Base-by-base conservation (phyloP, 2,329 filamentous ascomycete species). In the Fusarium foetens region DNA sequence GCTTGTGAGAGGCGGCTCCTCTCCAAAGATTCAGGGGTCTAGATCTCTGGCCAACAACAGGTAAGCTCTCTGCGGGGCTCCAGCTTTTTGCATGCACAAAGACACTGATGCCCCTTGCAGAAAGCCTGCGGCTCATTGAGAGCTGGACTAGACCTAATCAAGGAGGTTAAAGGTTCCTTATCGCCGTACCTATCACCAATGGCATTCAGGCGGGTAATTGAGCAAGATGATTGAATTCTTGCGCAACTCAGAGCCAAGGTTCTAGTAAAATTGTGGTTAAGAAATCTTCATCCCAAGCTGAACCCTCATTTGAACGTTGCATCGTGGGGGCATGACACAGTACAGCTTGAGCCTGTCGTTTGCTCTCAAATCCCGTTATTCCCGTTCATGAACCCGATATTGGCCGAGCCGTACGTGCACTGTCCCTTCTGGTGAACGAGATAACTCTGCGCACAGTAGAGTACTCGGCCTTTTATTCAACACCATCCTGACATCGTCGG, bases 11-110 rank as follows among this genome's bases (percentile, higher is more conserved):
- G 41, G 57, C 29, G 46, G 46, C 66, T 54, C 68, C 49, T 68
- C 55, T 65, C 46, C 63, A 67, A 64, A 70, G 68, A 77, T 76
- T 63, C 66, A 70, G 72, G 66, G 75, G 64, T 68, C 66, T 72
- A 71, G 75, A 76, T 77, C 68, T 68, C 64, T 59, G 63, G 31
- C 61, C 66, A 64, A 68, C 64, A 64, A 61, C 51, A 58, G 62
- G 59, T 66, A 74, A 73, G 73, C 72, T 72, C 68, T 74, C 67
- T 69, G 72, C 63, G 72, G 75, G 75, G 75, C 75, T 77, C 74
- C 72, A 75, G 70, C 72, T 77, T 77, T 77, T 66, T 66, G 52
- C 71, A 77, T 75, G 65, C 67, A 62, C 73, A 72, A 62, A 73
- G 68, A 65, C 64, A 69, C 68, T 61, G 57, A 51, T 55, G 51